Evolutionary conservation across 805 yeast genomes (phyloP), one percentile per base, ranked within the genome.

Genomic region (Novakomyces olei): DNA sequence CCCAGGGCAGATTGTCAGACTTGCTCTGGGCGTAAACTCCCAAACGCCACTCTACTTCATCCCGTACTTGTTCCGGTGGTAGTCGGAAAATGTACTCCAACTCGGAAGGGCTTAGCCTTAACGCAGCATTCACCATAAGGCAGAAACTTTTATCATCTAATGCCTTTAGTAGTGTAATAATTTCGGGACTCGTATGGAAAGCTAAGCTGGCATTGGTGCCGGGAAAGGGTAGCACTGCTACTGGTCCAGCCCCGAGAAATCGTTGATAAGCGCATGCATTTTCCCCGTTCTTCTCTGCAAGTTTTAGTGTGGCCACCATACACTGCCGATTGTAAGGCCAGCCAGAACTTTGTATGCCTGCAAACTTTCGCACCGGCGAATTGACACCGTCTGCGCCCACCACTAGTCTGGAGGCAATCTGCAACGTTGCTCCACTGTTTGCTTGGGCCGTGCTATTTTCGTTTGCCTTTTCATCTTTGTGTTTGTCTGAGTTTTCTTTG

Each of bases 321-420:
- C 96, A 98, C 55, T 72, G 78, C 31, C 79, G 63, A 42, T 73
- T 61, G 53, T 88, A 88, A 32, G 66, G 67, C 96, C 96, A 88
- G 10, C 98, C 98, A 30, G 92, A 63, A 2, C 91, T 68, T 46
- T 71, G 72, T 35, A 88, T 81, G 2, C 67, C 70, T 0, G 95
- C 74, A 46, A 65, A 83, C 39, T 65, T 61, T 30, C 95, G 64
- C 4, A 77, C 96, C 0, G 95, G 94, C 1, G 95, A 81, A 50
- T 81, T 79, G 50, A 71, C 80, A 1, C 98, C 98, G 50, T 88
- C 98, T 26, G 94, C 92, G 5, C 98, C 98, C 10, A 88, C 34
- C 25, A 43, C 31, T 7, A 43, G 36, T 23, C 42, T 27, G 5
- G 47, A n/a, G n/a, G n/a, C n/a, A n/a, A n/a, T n/a, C n/a, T n/a